Percentiles rank a stretch among this genome's conserved stretches.
These are phyloP conservation scores for Diatrype stigma DNA, from an alignment of 2,329 filamentous ascomycete genomes.

Conservation along the genomic window DNA sequence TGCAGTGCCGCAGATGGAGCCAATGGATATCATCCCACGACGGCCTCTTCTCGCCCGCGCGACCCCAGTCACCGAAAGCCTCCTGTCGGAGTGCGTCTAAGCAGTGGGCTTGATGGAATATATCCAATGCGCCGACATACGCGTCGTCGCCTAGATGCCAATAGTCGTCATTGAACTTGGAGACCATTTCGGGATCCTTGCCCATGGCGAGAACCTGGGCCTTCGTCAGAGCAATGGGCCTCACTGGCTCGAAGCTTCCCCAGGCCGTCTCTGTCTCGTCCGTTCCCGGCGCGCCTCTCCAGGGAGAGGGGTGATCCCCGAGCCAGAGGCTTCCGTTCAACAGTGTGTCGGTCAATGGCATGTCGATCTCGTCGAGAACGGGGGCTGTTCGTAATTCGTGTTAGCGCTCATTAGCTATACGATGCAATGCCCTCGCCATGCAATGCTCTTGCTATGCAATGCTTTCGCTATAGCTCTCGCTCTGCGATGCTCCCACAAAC, in stretches of 20 bases:
- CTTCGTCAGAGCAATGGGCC: conserved; percentile 19
- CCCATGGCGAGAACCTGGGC: conserved; percentile 25
- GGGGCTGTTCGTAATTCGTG: conserved; percentile 4
- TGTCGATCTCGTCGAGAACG: conserved; percentile 11
- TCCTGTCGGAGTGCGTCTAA: conserved; percentile 17
- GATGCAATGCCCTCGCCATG: too few relatives aligned
- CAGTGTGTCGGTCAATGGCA: conserved; percentile 5
- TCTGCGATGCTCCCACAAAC: neutral
- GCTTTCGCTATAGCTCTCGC: too few relatives aligned
- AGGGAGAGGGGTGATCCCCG: conserved; percentile 7
- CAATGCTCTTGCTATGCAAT: neutral
- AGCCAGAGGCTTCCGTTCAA: conserved; percentile 13
- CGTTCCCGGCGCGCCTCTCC: conserved; percentile 6
- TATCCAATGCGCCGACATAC: conserved; percentile 23
- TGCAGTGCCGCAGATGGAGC: conserved; percentile 31
- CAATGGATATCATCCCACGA: conserved; percentile 13
- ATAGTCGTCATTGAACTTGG: conserved; percentile 24
- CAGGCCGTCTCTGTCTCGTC: conserved; percentile 7
- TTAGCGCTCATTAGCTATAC: too few relatives aligned
- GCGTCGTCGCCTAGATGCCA: conserved; percentile 29
- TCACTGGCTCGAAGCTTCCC: conserved; percentile 9
- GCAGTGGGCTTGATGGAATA: conserved; percentile 19
- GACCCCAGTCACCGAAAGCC: conserved; percentile 16
- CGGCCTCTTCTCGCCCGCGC: conserved; percentile 7
- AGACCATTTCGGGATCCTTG: conserved; percentile 24